Evolutionary conservation across 2,329 filamentous ascomycete genomes (phyloP), one percentile per base, ranked within the genome.

Genomic region (Pseudodiploospora longispora): DNA sequence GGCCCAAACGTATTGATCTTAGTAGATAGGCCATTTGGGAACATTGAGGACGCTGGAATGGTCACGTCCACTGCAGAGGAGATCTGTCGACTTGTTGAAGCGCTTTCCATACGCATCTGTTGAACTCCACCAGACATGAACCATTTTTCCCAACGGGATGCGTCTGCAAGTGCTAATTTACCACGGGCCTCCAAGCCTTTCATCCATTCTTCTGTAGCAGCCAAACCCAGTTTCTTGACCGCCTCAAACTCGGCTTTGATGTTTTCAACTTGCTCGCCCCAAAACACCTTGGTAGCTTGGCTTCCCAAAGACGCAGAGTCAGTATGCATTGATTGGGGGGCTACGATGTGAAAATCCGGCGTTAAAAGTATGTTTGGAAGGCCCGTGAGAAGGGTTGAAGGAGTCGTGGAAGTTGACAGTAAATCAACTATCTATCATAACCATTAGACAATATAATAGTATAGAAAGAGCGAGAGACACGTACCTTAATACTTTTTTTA

Each of bases 121-220:
- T 48, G 37, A 35, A 70, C 43, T 31, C 67, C 67, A 39, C 71
- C 70, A 35, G 71, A 63, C 4, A 56, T 52, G 50, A 82, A 80
- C 79, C 84, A 91, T 55, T 80, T 83, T 58, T 89, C 86, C 82
- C 85, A 91, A 40, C 83, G 77, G 29, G 77, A 72, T 30, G 78
- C 73, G 57, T 85, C 80, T 8, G 69, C 71, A 52, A 80, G 74
- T 40, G 71, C 65, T 47, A 78, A 71, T 53, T 76, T 77, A 7
- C 85, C 83, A 46, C 78, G 73, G 29, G 66, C 68, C 36, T 80
- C 75, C 4, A 93, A 72, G 7, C 86, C 86, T 62, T 90, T 90
- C 30, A 81, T 70, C 86, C 87, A 93, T 60, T 90, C 86, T 52
- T 87, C 83, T 4, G 76, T 74, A 8, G 82, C 77, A 36, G 82